Evolutionary conservation across 2,329 filamentous ascomycete species (phyloP).

Genomic region (Botrytis fabae): DNA sequence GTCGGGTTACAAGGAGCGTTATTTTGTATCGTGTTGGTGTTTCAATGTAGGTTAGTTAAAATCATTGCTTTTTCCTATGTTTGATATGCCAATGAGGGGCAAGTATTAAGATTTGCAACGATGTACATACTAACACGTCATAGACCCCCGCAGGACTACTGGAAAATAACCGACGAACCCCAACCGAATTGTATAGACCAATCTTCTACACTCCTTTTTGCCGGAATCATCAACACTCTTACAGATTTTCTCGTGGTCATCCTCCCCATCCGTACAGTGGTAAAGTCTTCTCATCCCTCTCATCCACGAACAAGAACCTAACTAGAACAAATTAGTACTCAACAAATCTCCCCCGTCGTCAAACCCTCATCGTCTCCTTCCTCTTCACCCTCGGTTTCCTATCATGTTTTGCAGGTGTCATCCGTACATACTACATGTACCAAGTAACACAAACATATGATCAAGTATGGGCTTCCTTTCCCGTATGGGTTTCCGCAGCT

Average conservation of each 20-base stretch:
- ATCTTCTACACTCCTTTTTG: constrained; percentile 51
- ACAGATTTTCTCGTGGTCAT: constrained; percentile 58
- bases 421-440: constrained; percentile 44
- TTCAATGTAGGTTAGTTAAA: constrained; percentile 34
- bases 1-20: constrained; percentile 32
- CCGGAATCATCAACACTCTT: constrained; percentile 59
- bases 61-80: neutral
- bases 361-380: constrained; percentile 48
- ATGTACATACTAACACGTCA: neutral
- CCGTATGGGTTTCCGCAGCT: constrained; percentile 42
- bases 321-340: constrained; percentile 43
- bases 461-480: constrained; percentile 43
- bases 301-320: neutral
- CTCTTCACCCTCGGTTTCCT: constrained; percentile 54
- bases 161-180: constrained; percentile 41
- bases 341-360: constrained; percentile 49
- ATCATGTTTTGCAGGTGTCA: constrained; percentile 45
- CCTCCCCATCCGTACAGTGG: constrained; percentile 47
- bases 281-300: neutral
- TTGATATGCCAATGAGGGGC: neutral
- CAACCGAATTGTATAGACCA: constrained; percentile 50
- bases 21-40: constrained; percentile 34
- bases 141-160: constrained; percentile 44
- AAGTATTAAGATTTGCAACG: neutral
- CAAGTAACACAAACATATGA: constrained; percentile 40